Evolutionary conservation across 2,329 filamentous ascomycete species (phyloP), one percentile per base, ranked within the genome.

Genomic region (Verticillium zaregamsianum): DNA sequence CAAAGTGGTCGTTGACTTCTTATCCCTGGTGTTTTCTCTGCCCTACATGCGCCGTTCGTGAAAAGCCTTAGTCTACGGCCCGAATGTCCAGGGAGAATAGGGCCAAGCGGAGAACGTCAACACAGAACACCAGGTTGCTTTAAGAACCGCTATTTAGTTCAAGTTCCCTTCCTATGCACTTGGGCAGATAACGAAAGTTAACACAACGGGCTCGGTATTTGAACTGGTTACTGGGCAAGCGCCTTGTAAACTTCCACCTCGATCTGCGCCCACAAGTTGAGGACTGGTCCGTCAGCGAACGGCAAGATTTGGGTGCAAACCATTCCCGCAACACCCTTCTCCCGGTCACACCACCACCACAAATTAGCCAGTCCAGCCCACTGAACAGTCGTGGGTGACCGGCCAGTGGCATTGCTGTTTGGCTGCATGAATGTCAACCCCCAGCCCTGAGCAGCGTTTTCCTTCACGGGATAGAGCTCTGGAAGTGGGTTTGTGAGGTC

Each of bases 281-380:
- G 8, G 1, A 83, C 78, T 3, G 76, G 70, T 0, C 69, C 61
- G 65, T 84, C 78, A 2, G 63, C 77, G 68, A 84, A 84, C 0
- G 83, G 82, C 58, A 85, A 58, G 32, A 85, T 77, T 69, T 85
- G 83, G 3, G 75, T 73, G 40, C 76, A 77, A 2, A 85, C 71
- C 9, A 86, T 78, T 0, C 82, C 83, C 0, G 79, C 86, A 54
- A 88, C 74, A 0, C 84, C 86, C 61, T 80, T 82, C 68, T 87
- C 84, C 7, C 84, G 74, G 71, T 89, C 86, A 37, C 76, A 76
- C 86, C 85, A 89, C 85, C 86, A 89, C 68, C 78, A 89, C 35
- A 83, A 66, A 68, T 89, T 89, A 3, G 84, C 71, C 33, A 89
- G 66, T 0, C 87, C 86, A 2, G 82, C 82, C 87, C 87, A 89